Percentiles rank a stretch among this genome's conserved stretches.
Evolutionary conservation across 805 yeast genomes (phyloP).

Genomic region (Lachancea sp.): DNA sequence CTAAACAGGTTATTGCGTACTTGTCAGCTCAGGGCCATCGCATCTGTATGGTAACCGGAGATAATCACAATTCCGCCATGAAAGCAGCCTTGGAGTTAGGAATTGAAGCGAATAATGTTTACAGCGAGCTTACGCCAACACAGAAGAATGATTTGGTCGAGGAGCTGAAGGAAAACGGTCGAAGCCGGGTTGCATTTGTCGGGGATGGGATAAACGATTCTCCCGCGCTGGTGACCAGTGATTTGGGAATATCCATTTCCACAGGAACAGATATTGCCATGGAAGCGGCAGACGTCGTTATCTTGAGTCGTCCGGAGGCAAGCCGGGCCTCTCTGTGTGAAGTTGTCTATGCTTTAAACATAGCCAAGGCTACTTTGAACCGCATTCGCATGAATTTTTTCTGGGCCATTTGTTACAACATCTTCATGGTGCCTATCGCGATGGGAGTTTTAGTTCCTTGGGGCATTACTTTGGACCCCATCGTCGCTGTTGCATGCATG

Average conservation of each 20-base stretch:
- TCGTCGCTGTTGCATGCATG: conserved; percentile 89
- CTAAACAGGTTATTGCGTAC: conserved; percentile 52
- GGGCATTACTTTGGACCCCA: conserved; percentile 73
- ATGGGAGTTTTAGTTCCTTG: conserved; percentile 86
- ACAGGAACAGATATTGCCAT: conserved; percentile 95
- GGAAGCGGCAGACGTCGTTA: conserved; percentile 91
- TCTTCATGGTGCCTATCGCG: conserved; percentile 85
- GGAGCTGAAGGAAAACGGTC: conserved; percentile 42
- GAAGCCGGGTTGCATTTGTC: conserved; percentile 64
- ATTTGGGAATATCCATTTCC: conserved; percentile 85
- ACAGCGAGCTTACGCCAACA: conserved; percentile 69
- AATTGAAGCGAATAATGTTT: conserved; percentile 55
- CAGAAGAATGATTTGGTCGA: conserved; percentile 66
- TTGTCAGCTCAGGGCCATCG: conserved; percentile 47
- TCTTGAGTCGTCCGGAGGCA: conserved; percentile 41
- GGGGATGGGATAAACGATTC: conserved; percentile 99
- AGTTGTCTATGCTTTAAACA: conserved; percentile 55
- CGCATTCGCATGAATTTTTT: conserved; percentile 75
- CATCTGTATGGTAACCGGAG: conserved; percentile 91
- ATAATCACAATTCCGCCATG: conserved; percentile 54
- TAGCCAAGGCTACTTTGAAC: conserved; percentile 62
- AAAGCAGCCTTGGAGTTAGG: conserved; percentile 63
- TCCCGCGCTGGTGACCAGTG: conserved; percentile 85
- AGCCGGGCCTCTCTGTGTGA: conserved; percentile 36
- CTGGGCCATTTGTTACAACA: conserved; percentile 82